phyloP scores from a whole-genome alignment of 805 yeast species.

The Wickerhamomyces subpelliculosus region DNA sequence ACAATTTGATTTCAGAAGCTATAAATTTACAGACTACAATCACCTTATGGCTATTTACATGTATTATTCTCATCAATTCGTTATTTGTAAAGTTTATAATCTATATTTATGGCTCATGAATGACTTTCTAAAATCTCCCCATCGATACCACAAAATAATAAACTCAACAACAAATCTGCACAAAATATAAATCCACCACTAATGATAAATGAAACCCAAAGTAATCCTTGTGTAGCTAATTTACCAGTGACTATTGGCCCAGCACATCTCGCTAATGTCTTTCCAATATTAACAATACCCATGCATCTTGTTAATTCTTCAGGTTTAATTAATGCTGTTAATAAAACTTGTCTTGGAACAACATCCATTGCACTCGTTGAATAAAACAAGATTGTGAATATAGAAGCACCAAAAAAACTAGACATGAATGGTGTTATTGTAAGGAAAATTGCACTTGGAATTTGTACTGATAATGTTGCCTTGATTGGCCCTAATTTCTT shows the following conservation, averaged over 20 bases:
- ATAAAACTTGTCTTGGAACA: slow-evolving; percentile 78
- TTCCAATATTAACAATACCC: slow-evolving; percentile 83
- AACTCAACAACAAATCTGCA: slow-evolving; percentile 27
- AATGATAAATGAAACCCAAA: slow-evolving; percentile 47
- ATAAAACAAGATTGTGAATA: slow-evolving; percentile 47
- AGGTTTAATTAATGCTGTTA: slow-evolving; percentile 59
- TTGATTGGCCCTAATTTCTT: slow-evolving; percentile 67
- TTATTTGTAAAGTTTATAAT: too few species aligned
- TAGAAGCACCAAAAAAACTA: slow-evolving; percentile 36
- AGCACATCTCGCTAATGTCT: slow-evolving; percentile 75
- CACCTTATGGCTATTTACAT: too few species aligned
- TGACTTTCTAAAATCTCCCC: slow-evolving; percentile 16
- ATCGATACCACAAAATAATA: slow-evolving; percentile 28
- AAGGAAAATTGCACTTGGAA: slow-evolving; percentile 69
- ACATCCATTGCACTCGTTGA: slow-evolving; percentile 80
- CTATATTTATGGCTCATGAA: too few species aligned
- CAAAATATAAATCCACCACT: slow-evolving; percentile 40
- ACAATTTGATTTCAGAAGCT: too few species aligned
- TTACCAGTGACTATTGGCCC: slow-evolving; percentile 80
- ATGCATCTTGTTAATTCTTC: slow-evolving; percentile 66
- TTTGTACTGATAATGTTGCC: slow-evolving; percentile 67
- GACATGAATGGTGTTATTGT: slow-evolving; percentile 42
- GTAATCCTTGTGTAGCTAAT: slow-evolving; percentile 44
- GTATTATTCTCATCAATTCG: too few species aligned
- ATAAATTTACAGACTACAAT: too few species aligned